Base-by-base conservation (phyloP, 306 rosid species). In the Vigna reflexopilosa region DNA sequence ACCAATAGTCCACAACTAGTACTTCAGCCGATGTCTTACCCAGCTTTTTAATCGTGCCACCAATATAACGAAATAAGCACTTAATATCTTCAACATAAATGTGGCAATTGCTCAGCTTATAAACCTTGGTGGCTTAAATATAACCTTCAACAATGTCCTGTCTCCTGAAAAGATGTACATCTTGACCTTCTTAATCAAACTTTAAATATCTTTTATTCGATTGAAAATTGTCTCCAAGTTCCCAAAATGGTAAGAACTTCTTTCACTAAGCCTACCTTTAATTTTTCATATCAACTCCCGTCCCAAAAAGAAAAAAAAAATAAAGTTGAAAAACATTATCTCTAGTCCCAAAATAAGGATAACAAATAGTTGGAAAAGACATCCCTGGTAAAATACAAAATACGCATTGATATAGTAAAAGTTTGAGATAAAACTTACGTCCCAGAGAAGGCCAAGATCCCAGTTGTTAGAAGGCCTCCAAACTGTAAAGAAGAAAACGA, bases 391-490 rank as follows among this genome's bases (percentile, higher is more conserved):
- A 48, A 58, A 58, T 58, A 11, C 5, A 72, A 6, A 19, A 40
- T 19, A 42, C 6, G 26, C 52, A 73, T 57, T 67, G 4, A 36
- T 64, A 16, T 44, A 61, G 40, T 22, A 16, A 68, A 68, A n/a
- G 57, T 5, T 32, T 72, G 80, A 70, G 45, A 50, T 11, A 70
- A 44, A 74, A 80, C 99, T 88, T 89, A 93, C 97, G 98, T 82
- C 71, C 99, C 98, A 11, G 99, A 93, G 88, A 95, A 95, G 55
- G 93, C 93, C 22, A 95, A 47, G 78, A 93, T 87, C 19, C 98
- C 99, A 71, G 98, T 38, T 9, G 97, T 88, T 77, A 95, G 81
- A 77, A 95, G 94, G 67, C 96, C 91, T 81, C 99, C 99, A 83
- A 91, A 95, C 99, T 95, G 91, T 79, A 77, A 56, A 75, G 70